Percentiles rank a stretch among this genome's conserved stretches.
Conservation (phyloP, 192 early-diverging fungal genomes). For the Umbelopsis sp. region DNA sequence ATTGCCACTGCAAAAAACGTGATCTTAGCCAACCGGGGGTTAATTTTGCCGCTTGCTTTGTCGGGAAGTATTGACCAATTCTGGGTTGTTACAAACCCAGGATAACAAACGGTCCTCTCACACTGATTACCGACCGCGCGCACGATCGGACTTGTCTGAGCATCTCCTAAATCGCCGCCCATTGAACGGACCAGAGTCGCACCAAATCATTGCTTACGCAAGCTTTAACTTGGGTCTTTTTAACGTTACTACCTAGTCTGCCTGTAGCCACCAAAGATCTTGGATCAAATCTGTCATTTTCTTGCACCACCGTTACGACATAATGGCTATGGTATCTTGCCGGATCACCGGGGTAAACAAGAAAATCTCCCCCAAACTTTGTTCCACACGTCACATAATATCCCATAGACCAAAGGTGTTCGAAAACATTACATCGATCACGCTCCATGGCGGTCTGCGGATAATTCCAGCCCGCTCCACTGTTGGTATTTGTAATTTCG, state of each 20-base stretch:
- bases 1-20: not conserved
- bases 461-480: conserved; percentile 38
- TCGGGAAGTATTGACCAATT: not conserved
- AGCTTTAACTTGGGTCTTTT: conserved; percentile 51
- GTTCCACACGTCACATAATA: conserved; percentile 72
- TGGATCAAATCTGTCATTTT: conserved; percentile 36
- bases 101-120: not conserved
- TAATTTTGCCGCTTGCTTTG: conserved; percentile 2
- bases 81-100: not conserved
- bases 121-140: conserved; percentile 6
- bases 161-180: not conserved
- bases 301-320: conserved; percentile 52
- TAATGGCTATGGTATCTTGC: conserved; percentile 70
- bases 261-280: conserved; percentile 51
- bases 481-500: conserved; percentile 5
- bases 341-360: conserved; percentile 80
- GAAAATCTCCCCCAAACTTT: conserved; percentile 89
- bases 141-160: conserved; percentile 1
- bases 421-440: conserved; percentile 53
- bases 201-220: conserved; percentile 7
- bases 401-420: conserved; percentile 62
- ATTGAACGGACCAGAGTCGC: not conserved
- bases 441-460: conserved; percentile 39
- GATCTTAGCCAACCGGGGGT: not conserved
- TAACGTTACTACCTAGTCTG: conserved; percentile 71